Evolutionary conservation across 2,329 filamentous ascomycete genomes (phyloP).

Genomic region (Trichoderma asperellum): DNA sequence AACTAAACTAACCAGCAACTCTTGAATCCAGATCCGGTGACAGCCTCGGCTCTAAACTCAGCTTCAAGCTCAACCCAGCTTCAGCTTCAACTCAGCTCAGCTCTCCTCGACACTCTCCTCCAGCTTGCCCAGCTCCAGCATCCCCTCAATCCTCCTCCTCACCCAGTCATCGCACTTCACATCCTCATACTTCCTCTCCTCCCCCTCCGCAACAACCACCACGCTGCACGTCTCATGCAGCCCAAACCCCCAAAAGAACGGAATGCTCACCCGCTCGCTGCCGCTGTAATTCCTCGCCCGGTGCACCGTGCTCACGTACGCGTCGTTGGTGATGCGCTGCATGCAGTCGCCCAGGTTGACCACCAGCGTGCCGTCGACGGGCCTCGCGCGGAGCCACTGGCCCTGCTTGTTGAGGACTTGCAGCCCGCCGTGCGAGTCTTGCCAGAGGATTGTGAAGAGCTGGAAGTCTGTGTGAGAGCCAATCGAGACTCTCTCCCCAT

Average conservation of each 20-base stretch:
- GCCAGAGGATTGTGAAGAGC: constrained; percentile 54
- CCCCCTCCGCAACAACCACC: constrained; percentile 41
- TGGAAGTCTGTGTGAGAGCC: constrained; percentile 60
- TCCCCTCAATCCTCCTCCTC: constrained; percentile 40
- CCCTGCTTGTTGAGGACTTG: constrained; percentile 47
- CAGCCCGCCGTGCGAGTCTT: constrained; percentile 48
- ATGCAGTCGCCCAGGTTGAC: constrained; percentile 58
- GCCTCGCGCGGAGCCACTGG: constrained; percentile 48
- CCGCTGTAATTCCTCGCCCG: constrained; percentile 49
- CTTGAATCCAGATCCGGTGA: not conserved
- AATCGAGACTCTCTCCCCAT: constrained; percentile 42
- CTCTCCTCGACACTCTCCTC: too few species aligned
- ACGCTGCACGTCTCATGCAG: constrained; percentile 48
- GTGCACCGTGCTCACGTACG: constrained; percentile 55
- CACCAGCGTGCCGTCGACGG: constrained; percentile 50
- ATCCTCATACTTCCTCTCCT: constrained; percentile 46
- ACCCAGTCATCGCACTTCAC: constrained; percentile 48
- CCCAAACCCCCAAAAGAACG: constrained; percentile 52
- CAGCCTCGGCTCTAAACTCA: not conserved
- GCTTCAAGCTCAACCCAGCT: not conserved
- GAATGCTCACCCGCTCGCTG: constrained; percentile 48
- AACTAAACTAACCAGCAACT: too few species aligned
- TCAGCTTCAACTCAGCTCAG: not conserved
- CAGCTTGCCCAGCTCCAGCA: constrained; percentile 34
- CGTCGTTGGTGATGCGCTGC: constrained; percentile 55